A percentile compares a stretch with the other conserved stretches of the same genome.
phyloP scores from a whole-genome alignment of 2,329 filamentous ascomycete genomes.

The Herpotrichia juniperi region DNA sequence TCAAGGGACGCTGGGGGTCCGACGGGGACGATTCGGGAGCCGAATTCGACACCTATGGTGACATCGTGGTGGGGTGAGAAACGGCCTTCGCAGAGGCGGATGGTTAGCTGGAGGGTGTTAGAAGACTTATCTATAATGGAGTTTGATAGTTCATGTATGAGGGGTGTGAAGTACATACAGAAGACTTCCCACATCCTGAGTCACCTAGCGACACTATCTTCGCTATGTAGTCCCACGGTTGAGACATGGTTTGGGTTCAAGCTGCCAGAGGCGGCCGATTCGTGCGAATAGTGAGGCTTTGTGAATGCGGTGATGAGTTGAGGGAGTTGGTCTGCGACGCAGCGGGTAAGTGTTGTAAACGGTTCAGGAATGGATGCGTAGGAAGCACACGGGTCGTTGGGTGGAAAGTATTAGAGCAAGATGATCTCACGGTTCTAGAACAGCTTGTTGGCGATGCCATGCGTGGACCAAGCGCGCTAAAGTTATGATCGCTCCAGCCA shows the following conservation, averaged over 20 bases:
- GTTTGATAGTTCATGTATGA: not conserved
- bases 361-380: not conserved
- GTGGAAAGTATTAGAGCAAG: not conserved
- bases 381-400: not conserved
- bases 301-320: slow-evolving; percentile 11
- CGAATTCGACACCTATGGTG: slow-evolving; percentile 96
- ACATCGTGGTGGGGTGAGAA: slow-evolving; percentile 96
- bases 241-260: slow-evolving; percentile 49
- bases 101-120: slow-evolving; percentile 68
- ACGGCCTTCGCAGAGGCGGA: slow-evolving; percentile 94
- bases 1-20: slow-evolving; percentile 76
- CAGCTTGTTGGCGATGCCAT: not conserved
- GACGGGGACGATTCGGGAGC: slow-evolving; percentile 88
- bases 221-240: slow-evolving; percentile 97
- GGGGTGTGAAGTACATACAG: slow-evolving; percentile 51
- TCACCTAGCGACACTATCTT: slow-evolving; percentile 98
- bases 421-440: not conserved
- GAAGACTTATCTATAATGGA: slow-evolving; percentile 3
- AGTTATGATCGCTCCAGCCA: not conserved
- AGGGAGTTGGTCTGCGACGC: not conserved
- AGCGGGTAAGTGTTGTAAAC: not conserved
- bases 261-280: slow-evolving; percentile 10
- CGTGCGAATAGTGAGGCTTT: slow-evolving; percentile 8
- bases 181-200: slow-evolving; percentile 93
- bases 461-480: not conserved